phyloP scores from a whole-genome alignment of 2,329 filamentous ascomycete genomes.

The Tympanopsis confertula region DNA sequence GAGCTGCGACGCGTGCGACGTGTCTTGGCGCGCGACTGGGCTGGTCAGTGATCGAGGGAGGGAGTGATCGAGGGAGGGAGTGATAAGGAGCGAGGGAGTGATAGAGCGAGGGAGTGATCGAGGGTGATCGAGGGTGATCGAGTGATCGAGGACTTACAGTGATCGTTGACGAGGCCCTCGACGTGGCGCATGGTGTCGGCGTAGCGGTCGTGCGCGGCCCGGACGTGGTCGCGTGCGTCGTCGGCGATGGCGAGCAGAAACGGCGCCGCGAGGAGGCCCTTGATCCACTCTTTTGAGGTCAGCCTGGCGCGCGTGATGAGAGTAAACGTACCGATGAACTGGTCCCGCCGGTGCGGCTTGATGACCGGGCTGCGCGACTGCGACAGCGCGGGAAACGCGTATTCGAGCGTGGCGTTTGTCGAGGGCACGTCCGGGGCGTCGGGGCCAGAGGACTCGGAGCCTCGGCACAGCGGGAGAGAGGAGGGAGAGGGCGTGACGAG shows the following conservation, averaged over 20 bases:
- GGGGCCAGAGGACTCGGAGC: constrained; percentile 13
- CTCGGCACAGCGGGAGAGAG: constrained; percentile 4
- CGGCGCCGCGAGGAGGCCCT: constrained; percentile 82
- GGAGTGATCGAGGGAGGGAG: constrained; percentile 2
- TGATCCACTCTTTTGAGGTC: constrained; percentile 71
- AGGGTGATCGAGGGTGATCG: background rate
- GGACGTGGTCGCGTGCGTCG: constrained; percentile 71
- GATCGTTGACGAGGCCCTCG: constrained; percentile 80
- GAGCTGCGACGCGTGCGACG: constrained; percentile 70
- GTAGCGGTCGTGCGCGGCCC: constrained; percentile 75
- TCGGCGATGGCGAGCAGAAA: constrained; percentile 95
- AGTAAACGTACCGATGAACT: constrained; percentile 57
- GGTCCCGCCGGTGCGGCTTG: constrained; percentile 81
- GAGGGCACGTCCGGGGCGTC: too few species aligned
- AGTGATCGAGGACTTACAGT: constrained; percentile 44
- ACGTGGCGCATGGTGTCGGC: constrained; percentile 92
- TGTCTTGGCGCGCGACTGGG: constrained; percentile 60
- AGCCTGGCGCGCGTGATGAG: constrained; percentile 2
- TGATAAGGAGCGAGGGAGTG: constrained; percentile 2
- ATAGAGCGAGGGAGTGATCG: constrained; percentile 8
- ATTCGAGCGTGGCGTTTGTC: constrained; percentile 31
- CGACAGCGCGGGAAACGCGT: constrained; percentile 5
- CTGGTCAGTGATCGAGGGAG: constrained; percentile 3
- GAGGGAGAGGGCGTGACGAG: background rate
- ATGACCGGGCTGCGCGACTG: too few species aligned